Evolutionary conservation across 352 stramenopile genomes (phyloP).

Genomic region (Phytophthora capsici): DNA sequence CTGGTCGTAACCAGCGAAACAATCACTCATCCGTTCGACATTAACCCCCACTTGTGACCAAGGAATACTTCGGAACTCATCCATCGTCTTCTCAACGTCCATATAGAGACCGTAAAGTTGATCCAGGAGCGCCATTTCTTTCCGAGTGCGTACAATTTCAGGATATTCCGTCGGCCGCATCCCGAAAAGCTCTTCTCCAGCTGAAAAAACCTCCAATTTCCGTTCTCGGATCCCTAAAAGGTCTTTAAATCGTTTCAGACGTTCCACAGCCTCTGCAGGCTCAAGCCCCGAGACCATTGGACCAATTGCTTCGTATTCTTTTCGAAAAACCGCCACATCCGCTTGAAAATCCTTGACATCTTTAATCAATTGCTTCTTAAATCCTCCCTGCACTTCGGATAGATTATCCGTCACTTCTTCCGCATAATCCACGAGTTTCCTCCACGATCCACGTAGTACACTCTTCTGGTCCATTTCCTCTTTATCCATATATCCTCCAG

Average conservation of each 20-base stretch:
- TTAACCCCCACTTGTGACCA: slow-evolving; percentile 69
- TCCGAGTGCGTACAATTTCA: slow-evolving; percentile 87
- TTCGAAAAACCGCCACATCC: slow-evolving; percentile 71
- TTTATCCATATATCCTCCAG: slow-evolving; percentile 86
- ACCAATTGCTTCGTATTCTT: slow-evolving; percentile 68
- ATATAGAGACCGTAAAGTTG: slow-evolving; percentile 91
- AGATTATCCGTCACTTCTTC: slow-evolving; percentile 91
- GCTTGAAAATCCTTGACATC: slow-evolving; percentile 88
- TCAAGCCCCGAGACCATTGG: slow-evolving; percentile 81
- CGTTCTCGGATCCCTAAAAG: slow-evolving; percentile 74
- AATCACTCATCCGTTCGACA: slow-evolving; percentile 71
- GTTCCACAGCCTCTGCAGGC: slow-evolving; percentile 82
- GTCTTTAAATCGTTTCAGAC: slow-evolving; percentile 89
- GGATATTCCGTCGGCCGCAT: slow-evolving; percentile 81
- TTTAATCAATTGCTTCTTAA: slow-evolving; percentile 92
- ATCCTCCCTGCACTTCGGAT: slow-evolving; percentile 82
- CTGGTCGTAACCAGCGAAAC: slow-evolving; percentile 63
- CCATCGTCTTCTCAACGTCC: slow-evolving; percentile 82
- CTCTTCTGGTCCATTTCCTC: slow-evolving; percentile 93
- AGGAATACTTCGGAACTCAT: slow-evolving; percentile 64
- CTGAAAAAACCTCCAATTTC: slow-evolving; percentile 89
- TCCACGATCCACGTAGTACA: slow-evolving; percentile 83
- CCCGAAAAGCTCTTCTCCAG: slow-evolving; percentile 91
- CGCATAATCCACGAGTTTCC: slow-evolving; percentile 88
- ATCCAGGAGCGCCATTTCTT: slow-evolving; percentile 87